Evolutionary conservation across 2,329 filamentous ascomycete genomes (phyloP).

Genomic region (Phyllosticta citriasiana): DNA sequence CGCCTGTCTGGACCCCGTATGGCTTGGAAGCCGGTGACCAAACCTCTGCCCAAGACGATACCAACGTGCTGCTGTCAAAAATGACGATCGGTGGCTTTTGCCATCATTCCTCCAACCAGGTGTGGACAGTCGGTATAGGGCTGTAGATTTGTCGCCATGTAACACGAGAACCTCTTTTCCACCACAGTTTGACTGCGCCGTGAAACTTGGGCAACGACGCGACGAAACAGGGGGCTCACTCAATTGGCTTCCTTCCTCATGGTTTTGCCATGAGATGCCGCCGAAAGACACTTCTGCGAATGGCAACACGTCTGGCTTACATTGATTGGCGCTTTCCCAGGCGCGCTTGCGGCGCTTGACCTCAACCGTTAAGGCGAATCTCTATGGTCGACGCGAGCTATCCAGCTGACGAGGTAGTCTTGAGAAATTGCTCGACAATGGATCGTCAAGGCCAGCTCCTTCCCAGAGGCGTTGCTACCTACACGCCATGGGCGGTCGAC

Average conservation of each 20-base stretch:
- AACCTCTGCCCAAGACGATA: too few species aligned
- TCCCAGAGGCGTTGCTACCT: neutral
- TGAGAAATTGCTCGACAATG: neutral
- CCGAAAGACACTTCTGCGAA: too few species aligned
- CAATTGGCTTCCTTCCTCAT: neutral
- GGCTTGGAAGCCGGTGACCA: too few species aligned
- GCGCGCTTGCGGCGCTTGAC: neutral
- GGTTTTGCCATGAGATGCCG: neutral
- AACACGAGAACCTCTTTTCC: neutral
- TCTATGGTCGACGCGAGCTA: neutral
- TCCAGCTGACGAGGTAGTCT: neutral
- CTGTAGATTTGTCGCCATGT: neutral
- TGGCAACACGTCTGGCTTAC: too few species aligned
- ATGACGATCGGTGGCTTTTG: neutral
- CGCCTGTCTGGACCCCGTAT: neutral
- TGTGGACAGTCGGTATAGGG: neutral
- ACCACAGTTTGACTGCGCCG: too few species aligned
- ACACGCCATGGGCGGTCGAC: neutral
- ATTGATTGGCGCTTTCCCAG: too few species aligned
- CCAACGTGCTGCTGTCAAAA: too few species aligned
- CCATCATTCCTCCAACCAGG: neutral
- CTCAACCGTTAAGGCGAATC: neutral
- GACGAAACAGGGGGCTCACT: neutral
- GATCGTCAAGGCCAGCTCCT: neutral
- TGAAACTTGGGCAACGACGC: neutral